Conservation (phyloP, 352 stramenopile species). For the Phytophthora hybrid region DNA sequence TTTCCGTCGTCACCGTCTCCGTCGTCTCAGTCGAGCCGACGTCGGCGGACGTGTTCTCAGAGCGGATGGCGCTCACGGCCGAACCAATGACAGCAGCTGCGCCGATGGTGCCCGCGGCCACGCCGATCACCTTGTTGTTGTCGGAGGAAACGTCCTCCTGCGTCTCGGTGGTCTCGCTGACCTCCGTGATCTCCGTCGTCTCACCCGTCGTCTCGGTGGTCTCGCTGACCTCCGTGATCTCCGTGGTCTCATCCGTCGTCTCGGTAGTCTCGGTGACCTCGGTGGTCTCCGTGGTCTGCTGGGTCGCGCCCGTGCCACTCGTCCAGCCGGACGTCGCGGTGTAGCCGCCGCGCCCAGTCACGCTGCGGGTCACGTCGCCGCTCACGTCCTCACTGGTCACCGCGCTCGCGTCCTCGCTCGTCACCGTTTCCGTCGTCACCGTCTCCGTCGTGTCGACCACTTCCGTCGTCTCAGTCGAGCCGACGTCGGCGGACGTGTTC, state of each 20-base stretch:
- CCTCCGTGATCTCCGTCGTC: background rate
- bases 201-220: background rate
- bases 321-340: too few relatives aligned
- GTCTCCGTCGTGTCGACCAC: background rate
- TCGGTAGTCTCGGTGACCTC: too few relatives aligned
- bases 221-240: too few relatives aligned
- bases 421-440: background rate
- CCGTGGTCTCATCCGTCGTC: too few relatives aligned
- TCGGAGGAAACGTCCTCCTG: too few relatives aligned
- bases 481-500: background rate
- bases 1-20: slow-evolving; percentile 4
- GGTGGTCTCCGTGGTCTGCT: too few relatives aligned
- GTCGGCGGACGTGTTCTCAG: background rate
- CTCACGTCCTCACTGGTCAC: too few relatives aligned
- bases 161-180: background rate
- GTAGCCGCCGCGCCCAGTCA: too few relatives aligned
- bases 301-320: too few relatives aligned
- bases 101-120: background rate
- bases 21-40: slow-evolving; percentile 8
- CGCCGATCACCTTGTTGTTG: too few relatives aligned
- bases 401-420: too few relatives aligned
- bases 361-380: too few relatives aligned
- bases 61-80: background rate
- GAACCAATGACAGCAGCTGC: background rate
- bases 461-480: slow-evolving; percentile 9